Conservation (phyloP, 106 monocot genomes). For the Alisma plantagoaquatica region DNA sequence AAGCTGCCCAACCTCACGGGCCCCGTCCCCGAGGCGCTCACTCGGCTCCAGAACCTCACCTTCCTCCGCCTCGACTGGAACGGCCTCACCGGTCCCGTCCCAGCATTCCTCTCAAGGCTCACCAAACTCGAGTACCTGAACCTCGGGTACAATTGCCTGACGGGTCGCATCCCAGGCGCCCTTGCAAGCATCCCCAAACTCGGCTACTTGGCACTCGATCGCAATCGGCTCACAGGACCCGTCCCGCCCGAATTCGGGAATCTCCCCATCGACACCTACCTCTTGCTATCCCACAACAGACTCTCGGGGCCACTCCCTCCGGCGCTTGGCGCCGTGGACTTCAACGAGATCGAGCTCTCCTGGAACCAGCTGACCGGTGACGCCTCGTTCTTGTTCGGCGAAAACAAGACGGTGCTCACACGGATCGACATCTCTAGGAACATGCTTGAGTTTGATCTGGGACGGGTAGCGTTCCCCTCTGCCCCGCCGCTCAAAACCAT, state of each 20-base stretch:
- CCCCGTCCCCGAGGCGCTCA: conserved; percentile 15
- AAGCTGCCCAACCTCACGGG: conserved; percentile 27
- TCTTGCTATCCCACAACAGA: conserved; percentile 6
- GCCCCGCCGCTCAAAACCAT: conserved; percentile 41
- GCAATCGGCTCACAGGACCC: conserved; percentile 28
- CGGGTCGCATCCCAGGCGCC: conserved; percentile 34
- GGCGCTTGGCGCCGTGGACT: neutral
- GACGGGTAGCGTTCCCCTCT: conserved; percentile 45
- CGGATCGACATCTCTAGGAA: conserved; percentile 6
- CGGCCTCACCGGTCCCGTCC: conserved; percentile 35
- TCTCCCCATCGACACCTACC: neutral
- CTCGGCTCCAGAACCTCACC: conserved; percentile 3
- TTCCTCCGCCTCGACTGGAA: conserved; percentile 16
- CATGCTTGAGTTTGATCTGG: conserved; percentile 28
- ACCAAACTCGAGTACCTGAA: conserved; percentile 16
- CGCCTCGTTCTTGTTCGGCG: conserved; percentile 1
- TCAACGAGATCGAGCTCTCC: conserved; percentile 4
- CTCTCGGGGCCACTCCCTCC: conserved; percentile 4
- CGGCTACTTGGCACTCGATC: conserved; percentile 19
- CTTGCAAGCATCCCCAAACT: conserved; percentile 31
- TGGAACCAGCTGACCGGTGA: conserved; percentile 12
- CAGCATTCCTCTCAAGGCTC: conserved; percentile 24
- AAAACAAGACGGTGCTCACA: neutral
- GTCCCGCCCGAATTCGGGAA: conserved; percentile 22
- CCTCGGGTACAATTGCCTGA: conserved; percentile 30